A percentile compares a stretch with the other conserved stretches of the same genome.
Evolutionary conservation across 2,329 filamentous ascomycete species (phyloP).

Genomic region (Ophiostoma himal-ulmi): DNA sequence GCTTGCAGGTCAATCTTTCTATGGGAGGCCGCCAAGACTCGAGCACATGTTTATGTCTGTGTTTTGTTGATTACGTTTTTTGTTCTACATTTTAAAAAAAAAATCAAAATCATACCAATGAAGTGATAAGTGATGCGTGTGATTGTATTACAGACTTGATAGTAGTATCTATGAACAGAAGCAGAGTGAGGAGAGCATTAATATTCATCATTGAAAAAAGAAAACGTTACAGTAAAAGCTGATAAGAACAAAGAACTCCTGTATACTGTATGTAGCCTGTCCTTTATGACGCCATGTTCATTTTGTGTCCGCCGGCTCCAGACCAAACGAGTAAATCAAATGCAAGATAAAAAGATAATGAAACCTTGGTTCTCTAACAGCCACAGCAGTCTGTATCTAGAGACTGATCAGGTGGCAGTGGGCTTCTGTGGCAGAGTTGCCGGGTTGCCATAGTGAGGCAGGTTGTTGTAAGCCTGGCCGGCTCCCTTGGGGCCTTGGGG

Average conservation of each 20-base stretch:
- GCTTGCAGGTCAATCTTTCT: too few relatives aligned
- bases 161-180: too few relatives aligned
- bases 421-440: constrained; percentile 56
- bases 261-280: constrained; percentile 16
- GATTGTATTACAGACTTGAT: too few relatives aligned
- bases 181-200: background rate
- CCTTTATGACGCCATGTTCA: constrained; percentile 18
- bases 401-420: constrained; percentile 33
- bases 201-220: background rate
- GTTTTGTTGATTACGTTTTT: constrained; percentile 6
- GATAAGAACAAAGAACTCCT: constrained; percentile 18
- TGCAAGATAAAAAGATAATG: background rate
- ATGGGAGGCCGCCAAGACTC: too few relatives aligned
- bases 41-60: background rate
- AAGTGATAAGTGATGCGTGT: background rate
- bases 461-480: constrained; percentile 45
- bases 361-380: background rate
- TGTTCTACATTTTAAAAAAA: constrained; percentile 6
- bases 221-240: background rate
- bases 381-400: background rate
- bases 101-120: background rate
- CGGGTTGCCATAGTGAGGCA: constrained; percentile 55
- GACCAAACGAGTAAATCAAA: constrained; percentile 4
- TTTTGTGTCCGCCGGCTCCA: background rate
- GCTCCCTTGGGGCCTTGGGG: constrained; percentile 32